phyloP scores from a whole-genome alignment of 1,284 basidiomycete genomes.

The Trametes polyzona region DNA sequence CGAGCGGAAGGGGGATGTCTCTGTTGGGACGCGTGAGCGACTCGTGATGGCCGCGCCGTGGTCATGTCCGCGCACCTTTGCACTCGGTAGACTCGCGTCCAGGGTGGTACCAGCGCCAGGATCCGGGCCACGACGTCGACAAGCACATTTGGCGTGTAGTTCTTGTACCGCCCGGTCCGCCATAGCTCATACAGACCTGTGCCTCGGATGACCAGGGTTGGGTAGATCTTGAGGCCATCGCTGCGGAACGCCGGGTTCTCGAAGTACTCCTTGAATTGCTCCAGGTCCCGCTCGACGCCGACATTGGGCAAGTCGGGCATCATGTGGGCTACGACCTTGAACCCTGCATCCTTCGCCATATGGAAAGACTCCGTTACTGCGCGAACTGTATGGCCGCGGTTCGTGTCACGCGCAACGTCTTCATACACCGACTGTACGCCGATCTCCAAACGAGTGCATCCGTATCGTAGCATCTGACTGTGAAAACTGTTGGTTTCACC shows the following conservation, averaged over 20 bases:
- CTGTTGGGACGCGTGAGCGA: slow-evolving; percentile 43
- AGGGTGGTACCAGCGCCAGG: slow-evolving; percentile 95
- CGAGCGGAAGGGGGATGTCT: slow-evolving; percentile 94
- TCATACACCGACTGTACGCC: slow-evolving; percentile 99
- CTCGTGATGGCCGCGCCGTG: neutral
- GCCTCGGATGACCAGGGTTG: slow-evolving; percentile 96
- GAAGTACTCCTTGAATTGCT: slow-evolving; percentile 99
- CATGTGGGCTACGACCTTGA: slow-evolving; percentile 99
- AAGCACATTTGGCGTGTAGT: slow-evolving; percentile 97
- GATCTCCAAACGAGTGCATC: slow-evolving; percentile 97
- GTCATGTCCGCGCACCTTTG: slow-evolving; percentile 62
- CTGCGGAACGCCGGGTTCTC: slow-evolving; percentile 98
- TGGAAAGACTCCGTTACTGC: slow-evolving; percentile 98
- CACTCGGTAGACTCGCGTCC: slow-evolving; percentile 98
- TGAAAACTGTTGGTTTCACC: slow-evolving; percentile 5
- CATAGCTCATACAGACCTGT: slow-evolving; percentile 97
- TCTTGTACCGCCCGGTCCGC: slow-evolving; percentile 97
- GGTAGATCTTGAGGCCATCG: slow-evolving; percentile 98
- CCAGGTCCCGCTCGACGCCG: slow-evolving; percentile 95
- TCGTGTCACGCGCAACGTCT: slow-evolving; percentile 98
- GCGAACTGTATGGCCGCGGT: slow-evolving; percentile 97
- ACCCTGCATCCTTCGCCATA: slow-evolving; percentile 97
- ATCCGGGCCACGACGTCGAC: slow-evolving; percentile 98
- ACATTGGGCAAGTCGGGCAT: slow-evolving; percentile 99
- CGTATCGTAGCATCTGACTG: slow-evolving; percentile 98